Conservation (phyloP, 208 protist species). For the Crithidia mellificae region DNA sequence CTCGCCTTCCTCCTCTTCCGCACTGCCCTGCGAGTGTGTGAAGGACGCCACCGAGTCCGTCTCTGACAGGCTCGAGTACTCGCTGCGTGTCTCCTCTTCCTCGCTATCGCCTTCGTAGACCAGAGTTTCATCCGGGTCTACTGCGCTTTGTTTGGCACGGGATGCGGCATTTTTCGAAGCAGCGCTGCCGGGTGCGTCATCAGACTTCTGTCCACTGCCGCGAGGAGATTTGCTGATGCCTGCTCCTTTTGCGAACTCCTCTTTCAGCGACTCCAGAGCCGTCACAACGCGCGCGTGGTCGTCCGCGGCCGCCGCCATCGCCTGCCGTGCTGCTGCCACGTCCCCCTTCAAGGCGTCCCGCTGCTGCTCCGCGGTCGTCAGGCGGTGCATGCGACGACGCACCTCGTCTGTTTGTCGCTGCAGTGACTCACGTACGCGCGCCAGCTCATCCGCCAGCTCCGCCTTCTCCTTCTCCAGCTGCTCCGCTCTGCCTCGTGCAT, state of each 20-base stretch:
- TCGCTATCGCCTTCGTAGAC: constrained; percentile 22
- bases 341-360: constrained; percentile 19
- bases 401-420: constrained; percentile 67
- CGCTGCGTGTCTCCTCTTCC: background rate
- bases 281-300: constrained; percentile 24
- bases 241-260: no score
- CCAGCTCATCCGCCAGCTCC: constrained; percentile 26
- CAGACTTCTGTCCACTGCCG: no score
- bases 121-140: constrained; percentile 15
- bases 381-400: constrained; percentile 52
- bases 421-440: constrained; percentile 26
- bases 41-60: background rate
- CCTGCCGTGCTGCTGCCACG: constrained; percentile 9
- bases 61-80: background rate
- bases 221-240: no score
- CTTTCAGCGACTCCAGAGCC: constrained; percentile 16
- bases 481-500: background rate
- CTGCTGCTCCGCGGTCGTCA: constrained; percentile 52
- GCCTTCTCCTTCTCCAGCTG: constrained; percentile 24
- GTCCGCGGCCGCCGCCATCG: constrained; percentile 7
- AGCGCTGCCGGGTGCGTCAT: background rate
- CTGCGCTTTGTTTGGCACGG: no score
- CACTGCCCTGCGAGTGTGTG: background rate
- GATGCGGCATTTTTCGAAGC: no score
- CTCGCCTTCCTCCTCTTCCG: background rate